Base-by-base conservation (phyloP, 202 grass and related monocot species). In the Eragrostis tef region DNA sequence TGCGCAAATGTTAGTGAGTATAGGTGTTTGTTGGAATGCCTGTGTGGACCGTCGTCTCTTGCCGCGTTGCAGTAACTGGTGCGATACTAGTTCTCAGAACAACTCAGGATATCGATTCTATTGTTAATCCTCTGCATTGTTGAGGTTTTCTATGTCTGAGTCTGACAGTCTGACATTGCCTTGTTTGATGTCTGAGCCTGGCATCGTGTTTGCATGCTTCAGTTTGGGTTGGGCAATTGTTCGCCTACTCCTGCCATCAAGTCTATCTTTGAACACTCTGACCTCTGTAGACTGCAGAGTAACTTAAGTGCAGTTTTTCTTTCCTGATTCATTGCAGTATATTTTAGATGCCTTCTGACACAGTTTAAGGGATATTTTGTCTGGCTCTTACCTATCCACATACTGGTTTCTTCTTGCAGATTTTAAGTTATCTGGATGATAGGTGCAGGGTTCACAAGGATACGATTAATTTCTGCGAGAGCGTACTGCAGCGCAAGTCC, bases 401-500 rank as follows among this genome's bases (percentile, higher is more conserved):
- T 63, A 70, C 57, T 81, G 24, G 19, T 65, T 60, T 63, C 4
- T 50, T 64, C 10, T 71, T 79, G 70, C 87, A 94, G 92, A 41
- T 98, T 42, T 61, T 98, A 64, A 89, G 58, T 58, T 93, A 88
- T 86, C 82, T 94, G 67, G 92, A 94, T 59, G 90, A 93, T 57
- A 88, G 95, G 70, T 85, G 88, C 79, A 91, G 84, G 68, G 92
- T 93, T 71, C 95, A 98, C 63, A 89, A 89, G 76, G 88, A 91
- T 29, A 91, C 95, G n/a, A 88, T 98, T 76, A 81, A 86, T 62
- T 82, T 91, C 15, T 98, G 92, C 71, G 67, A 91, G 65, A 87
- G 67, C 10, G 66, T 94, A 39, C 53, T 98, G 24, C 49, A 86
- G 52, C 7, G 70, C 49, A 93, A 92, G 72, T 62, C 69, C 61